Conservation (phyloP, 371 early-diverging fungal genomes). For the Coemansia sp. region DNA sequence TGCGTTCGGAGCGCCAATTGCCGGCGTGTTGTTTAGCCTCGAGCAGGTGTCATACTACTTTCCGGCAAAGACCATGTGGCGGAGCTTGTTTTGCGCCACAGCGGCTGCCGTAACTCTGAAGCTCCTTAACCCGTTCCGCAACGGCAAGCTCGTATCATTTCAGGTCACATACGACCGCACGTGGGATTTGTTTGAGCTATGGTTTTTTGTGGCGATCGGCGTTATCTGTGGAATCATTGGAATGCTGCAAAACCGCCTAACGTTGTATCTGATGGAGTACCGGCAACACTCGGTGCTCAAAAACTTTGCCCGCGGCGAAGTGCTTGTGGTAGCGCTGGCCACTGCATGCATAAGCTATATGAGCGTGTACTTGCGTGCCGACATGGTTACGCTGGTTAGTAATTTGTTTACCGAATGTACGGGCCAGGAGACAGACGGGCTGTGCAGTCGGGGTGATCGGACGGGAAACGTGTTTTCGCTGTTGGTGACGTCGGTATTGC, state of each 20-base stretch:
- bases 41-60: constrained; percentile 95
- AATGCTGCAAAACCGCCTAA: constrained; percentile 38
- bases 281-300: constrained; percentile 42
- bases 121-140: constrained; percentile 90
- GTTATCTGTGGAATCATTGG: constrained; percentile 65
- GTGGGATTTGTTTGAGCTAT: constrained; percentile 87
- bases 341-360: constrained; percentile 77
- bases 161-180: constrained; percentile 87
- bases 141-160: constrained; percentile 92
- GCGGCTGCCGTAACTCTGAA: constrained; percentile 89
- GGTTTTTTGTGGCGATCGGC: constrained; percentile 84
- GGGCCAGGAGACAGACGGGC: constrained; percentile 40
- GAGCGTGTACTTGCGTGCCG: constrained; percentile 78
- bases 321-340: constrained; percentile 51
- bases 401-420: constrained; percentile 74
- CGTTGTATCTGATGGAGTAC: constrained; percentile 36
- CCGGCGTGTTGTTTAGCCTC: constrained; percentile 92
- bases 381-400: constrained; percentile 66
- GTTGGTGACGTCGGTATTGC: constrained; percentile 64
- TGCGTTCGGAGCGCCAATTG: constrained; percentile 95
- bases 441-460: constrained; percentile 49
- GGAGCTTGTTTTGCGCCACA: constrained; percentile 91
- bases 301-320: constrained; percentile 66
- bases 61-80: constrained; percentile 93
- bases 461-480: constrained; percentile 50